Evolutionary conservation across 2,329 filamentous ascomycete species (phyloP), one percentile per base, ranked within the genome.

Genomic region (Aureobasidium melanogenum): DNA sequence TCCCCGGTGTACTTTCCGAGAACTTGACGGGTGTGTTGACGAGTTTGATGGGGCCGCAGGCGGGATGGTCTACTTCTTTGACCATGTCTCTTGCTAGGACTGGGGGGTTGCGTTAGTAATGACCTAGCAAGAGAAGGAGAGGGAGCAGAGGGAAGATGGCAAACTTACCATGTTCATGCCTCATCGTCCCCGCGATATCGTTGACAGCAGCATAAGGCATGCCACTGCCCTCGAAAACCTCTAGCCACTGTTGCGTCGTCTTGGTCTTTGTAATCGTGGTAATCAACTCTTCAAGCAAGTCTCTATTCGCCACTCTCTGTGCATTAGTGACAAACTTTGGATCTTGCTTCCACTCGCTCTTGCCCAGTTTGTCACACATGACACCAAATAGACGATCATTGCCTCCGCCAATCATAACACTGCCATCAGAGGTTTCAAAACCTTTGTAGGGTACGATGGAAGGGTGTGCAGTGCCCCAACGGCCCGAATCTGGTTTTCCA

Each of bases 391-490:
- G 73, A 4, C 80, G 76, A 67, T 87, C 84, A 62, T 87, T 87
- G 2, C 84, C 84, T 19, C 84, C 84, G 15, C 84, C 84, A 6
- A 87, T 75, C 63, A 87, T 76, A 52, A 87, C 81, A 66, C 85
- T 82, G 17, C 84, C 84, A 64, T 87, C 84, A 2, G 74, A 74
- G 2, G 84, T 87, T 68, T 82, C 80, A 75, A 86, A 99, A 0
- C 91, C 90, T 68, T 88, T 87, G 73, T 99, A 99, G 0, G 94
- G 94, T 0, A 99, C 94, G 71, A 99, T 97, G 0, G 91, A 96
- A n/a, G 93, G 94, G 79, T 99, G 94, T 46, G 93, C 93, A 3
- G 94, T 99, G 7, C 94, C 94, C 93, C 94, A 97, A 65, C 94
- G 82, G 0, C 94, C 94, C 0, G 86, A 84, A 71, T 99, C 94